Conservation (phyloP, 768 basidiomycete genomes). For the Termitomyces bulborhizus region DNA sequence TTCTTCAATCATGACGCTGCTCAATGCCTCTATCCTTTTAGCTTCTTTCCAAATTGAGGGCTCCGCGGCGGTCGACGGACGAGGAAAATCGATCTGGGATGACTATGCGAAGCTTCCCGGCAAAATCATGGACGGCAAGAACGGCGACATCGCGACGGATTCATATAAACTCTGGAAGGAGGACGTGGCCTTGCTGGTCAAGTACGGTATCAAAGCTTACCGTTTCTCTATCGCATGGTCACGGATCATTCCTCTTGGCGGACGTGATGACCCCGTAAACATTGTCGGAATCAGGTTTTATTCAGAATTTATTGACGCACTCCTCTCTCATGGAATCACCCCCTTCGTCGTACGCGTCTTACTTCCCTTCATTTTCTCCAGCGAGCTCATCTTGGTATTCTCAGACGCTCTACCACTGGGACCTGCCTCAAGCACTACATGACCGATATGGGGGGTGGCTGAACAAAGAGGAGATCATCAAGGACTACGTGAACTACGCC, state of each 20-base stretch:
- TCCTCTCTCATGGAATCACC: slow-evolving; percentile 55
- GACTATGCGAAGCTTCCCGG: no score
- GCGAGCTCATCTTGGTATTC: neutral
- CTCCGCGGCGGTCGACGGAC: no score
- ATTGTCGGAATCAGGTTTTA: slow-evolving; percentile 65
- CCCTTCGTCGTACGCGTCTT: slow-evolving; percentile 46
- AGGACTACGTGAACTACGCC: slow-evolving; percentile 60
- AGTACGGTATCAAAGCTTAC: slow-evolving; percentile 67
- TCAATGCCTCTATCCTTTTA: no score
- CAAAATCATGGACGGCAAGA: no score
- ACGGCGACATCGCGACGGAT: no score
- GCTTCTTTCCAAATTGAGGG: no score
- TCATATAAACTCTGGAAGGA: no score
- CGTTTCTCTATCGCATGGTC: slow-evolving; percentile 77
- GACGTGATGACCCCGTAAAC: slow-evolving; percentile 69
- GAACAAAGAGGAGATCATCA: slow-evolving; percentile 62
- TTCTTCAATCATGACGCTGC: no score
- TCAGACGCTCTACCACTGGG: slow-evolving; percentile 75
- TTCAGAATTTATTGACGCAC: slow-evolving; percentile 61
- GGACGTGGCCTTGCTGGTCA: slow-evolving; percentile 40
- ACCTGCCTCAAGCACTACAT: slow-evolving; percentile 68
- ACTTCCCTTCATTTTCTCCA: neutral
- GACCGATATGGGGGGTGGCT: slow-evolving; percentile 75
- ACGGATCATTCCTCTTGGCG: slow-evolving; percentile 68
- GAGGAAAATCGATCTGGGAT: no score